A percentile compares a stretch with the other conserved stretches of the same genome.
phyloP scores from a whole-genome alignment of 345 rosid genomes.

The Trapa incisa region DNA sequence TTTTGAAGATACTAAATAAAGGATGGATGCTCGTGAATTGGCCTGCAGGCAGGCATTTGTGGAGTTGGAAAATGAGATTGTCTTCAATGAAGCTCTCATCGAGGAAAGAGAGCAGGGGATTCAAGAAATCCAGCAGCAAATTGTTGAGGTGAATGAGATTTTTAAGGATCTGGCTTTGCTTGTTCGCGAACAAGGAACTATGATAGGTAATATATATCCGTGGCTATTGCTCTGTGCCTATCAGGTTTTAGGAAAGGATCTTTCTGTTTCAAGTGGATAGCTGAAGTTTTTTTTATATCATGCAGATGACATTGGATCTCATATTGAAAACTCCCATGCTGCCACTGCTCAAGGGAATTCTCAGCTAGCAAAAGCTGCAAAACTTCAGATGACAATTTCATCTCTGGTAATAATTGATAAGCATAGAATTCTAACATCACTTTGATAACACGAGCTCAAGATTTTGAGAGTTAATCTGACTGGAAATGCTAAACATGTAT shows the following conservation, averaged over 20 bases:
- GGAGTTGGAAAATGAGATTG: slow-evolving; percentile 9
- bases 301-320: slow-evolving; percentile 80
- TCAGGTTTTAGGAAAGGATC: background rate
- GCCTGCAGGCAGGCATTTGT: slow-evolving; percentile 34
- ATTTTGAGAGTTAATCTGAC: no score
- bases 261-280: background rate
- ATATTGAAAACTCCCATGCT: slow-evolving; percentile 53
- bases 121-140: slow-evolving; percentile 13
- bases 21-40: background rate
- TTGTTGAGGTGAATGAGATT: slow-evolving; percentile 15
- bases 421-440: no score
- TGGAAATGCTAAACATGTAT: no score
- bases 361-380: slow-evolving; percentile 71
- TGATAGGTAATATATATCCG: slow-evolving; percentile 7
- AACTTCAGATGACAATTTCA: slow-evolving; percentile 70
- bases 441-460: no score
- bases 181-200: slow-evolving; percentile 13
- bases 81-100: slow-evolving; percentile 14
- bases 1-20: background rate
- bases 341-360: slow-evolving; percentile 66
- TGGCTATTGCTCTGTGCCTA: background rate
- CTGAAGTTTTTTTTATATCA: background rate
- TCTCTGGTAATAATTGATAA: slow-evolving; percentile 62
- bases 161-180: slow-evolving; percentile 16
- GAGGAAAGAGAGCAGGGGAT: slow-evolving; percentile 18